Conservation (phyloP, 306 rosid genomes). For the Prunus mume region DNA sequence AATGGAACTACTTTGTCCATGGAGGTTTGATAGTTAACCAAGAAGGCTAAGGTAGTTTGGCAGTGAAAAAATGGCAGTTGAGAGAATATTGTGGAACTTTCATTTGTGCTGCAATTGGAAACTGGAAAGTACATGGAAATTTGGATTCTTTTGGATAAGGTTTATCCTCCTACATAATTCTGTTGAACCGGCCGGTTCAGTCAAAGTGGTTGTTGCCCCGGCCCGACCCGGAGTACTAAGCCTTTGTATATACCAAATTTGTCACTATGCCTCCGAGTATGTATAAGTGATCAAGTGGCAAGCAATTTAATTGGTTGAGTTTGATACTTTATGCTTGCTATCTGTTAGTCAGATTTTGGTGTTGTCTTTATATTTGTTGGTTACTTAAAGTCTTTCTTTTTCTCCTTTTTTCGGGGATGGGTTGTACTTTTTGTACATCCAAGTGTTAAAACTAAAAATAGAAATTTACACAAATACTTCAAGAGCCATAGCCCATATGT, state of each 20-base stretch:
- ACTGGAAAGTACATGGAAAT: neutral
- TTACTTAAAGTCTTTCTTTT: neutral
- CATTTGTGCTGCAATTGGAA: neutral
- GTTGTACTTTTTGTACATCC: too few relatives aligned
- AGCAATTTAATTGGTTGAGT: neutral
- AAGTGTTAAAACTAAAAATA: too few relatives aligned
- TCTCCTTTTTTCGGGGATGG: too few relatives aligned
- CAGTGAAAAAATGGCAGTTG: conserved; percentile 2
- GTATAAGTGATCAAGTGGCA: neutral
- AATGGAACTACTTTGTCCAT: conserved; percentile 45
- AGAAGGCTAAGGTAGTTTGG: conserved; percentile 20
- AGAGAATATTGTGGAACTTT: neutral
- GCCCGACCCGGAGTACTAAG: neutral
- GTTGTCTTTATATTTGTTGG: neutral
- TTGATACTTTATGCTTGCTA: neutral
- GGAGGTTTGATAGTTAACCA: conserved; percentile 23
- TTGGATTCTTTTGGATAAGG: conserved; percentile 39
- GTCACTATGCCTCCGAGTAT: neutral
- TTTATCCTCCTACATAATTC: neutral
- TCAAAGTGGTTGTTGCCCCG: neutral
- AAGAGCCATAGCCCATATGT: too few relatives aligned
- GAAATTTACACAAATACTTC: too few relatives aligned
- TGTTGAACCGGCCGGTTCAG: neutral
- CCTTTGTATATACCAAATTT: neutral
- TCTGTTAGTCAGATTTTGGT: neutral